Base-by-base conservation (phyloP, 495 filamentous ascomycete genomes). In the Neurospora sp. region DNA sequence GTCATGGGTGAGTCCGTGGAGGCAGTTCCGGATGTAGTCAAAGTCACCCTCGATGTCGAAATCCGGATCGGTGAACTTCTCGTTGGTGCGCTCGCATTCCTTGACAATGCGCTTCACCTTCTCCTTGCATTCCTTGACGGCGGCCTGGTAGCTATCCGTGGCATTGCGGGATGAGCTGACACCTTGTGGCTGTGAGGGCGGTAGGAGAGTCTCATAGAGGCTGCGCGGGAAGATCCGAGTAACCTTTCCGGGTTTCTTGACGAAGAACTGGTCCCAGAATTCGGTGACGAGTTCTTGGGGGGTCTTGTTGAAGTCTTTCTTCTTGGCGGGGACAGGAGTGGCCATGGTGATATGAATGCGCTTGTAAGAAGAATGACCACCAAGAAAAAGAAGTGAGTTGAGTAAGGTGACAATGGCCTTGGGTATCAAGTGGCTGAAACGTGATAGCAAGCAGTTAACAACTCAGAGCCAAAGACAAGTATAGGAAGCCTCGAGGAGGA, bases 31-130 rank as follows among this genome's bases (percentile, higher is more conserved):
- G 10, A 27, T 35, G n/a, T 35, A 35, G 35, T 70, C 35, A 31
- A 68, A 61, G 40, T 93, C 92, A 48, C 84, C 80, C 74, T 91
- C 90, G 71, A 94, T 88, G 76, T 94, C 90, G 75, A 94, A 94
- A 79, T 92, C 88, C 9, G 89, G 86, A 80, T 94, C 92, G 4
- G 90, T 88, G 74, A 93, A 94, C 76, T 92, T 94, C 78, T 91
- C 89, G 75, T 94, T 94, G 70, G 92, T 83, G 17, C 90, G 84
- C 70, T 87, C 78, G 80, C 92, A 94, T 78, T 94, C 91, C 72
- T 84, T 88, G 14, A 88, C 85, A 75, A 94, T 93, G 70, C 89
- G 89, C 38, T 86, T 83, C 8, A 94, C 92, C 68, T 91, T 90
- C 53, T 83, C 83, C 69, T 81, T 80, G 79, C 92, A 94, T 73